Evolutionary conservation across 495 filamentous ascomycete genomes (phyloP).

Genomic region (Lineolata rhizophorae): DNA sequence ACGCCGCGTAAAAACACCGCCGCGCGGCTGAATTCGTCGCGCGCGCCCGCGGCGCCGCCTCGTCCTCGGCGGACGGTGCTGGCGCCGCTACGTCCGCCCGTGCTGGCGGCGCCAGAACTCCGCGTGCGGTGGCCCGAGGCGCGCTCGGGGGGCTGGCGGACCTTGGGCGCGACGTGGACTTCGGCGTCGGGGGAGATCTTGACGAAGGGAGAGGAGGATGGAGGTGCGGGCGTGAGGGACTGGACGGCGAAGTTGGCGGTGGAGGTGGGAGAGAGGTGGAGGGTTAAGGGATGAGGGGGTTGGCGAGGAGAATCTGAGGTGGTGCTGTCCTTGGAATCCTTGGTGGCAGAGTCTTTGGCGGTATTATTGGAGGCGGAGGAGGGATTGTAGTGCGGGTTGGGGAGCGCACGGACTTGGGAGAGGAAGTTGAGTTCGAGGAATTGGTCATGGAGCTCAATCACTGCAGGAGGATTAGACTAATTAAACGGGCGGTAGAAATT

Average conservation of each 20-base stretch:
- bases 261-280: slow-evolving; percentile 88
- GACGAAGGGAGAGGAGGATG: slow-evolving; percentile 53
- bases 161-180: slow-evolving; percentile 90
- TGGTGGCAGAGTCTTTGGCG: too few relatives aligned
- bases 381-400: slow-evolving; percentile 49
- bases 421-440: slow-evolving; percentile 88
- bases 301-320: slow-evolving; percentile 20
- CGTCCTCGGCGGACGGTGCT: slow-evolving; percentile 42
- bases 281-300: slow-evolving; percentile 55
- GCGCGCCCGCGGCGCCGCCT: slow-evolving; percentile 11
- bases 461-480: neutral
- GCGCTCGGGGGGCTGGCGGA: slow-evolving; percentile 33
- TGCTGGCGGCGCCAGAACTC: slow-evolving; percentile 51
- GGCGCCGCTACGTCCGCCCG: slow-evolving; percentile 43
- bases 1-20: slow-evolving; percentile 41
- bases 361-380: too few relatives aligned
- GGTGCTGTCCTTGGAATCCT: too few relatives aligned
- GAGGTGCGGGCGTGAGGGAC: slow-evolving; percentile 49
- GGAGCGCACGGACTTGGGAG: slow-evolving; percentile 78
- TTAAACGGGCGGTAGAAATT: too few relatives aligned
- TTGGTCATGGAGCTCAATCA: slow-evolving; percentile 80
- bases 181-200: slow-evolving; percentile 88
- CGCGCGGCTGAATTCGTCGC: slow-evolving; percentile 11
- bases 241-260: slow-evolving; percentile 78
- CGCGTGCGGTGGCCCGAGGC: slow-evolving; percentile 34